Conservation (phyloP, 2,329 filamentous ascomycete species). For the Aspergillus oerlinghausenensis region DNA sequence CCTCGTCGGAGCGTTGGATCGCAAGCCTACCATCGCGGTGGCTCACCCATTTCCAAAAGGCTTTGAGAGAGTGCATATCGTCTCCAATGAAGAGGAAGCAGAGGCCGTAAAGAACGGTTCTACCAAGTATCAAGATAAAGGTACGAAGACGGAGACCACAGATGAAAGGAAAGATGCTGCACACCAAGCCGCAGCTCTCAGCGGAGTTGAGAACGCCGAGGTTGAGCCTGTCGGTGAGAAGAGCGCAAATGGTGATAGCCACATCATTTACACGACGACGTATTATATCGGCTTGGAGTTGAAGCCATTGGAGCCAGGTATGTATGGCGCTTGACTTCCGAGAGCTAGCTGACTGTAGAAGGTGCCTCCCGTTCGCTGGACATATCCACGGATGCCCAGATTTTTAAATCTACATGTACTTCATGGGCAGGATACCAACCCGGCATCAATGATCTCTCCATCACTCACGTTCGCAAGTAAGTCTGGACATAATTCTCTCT, state of each 20-base stretch:
- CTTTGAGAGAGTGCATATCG: constrained; percentile 76
- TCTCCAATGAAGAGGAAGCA: constrained; percentile 57
- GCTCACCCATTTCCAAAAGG: constrained; percentile 92
- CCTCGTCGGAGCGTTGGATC: constrained; percentile 77
- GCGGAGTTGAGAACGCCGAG: constrained; percentile 39
- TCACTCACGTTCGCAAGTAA: constrained; percentile 84
- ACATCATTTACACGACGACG: constrained; percentile 76
- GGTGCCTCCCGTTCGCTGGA: constrained; percentile 48
- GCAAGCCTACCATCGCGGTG: constrained; percentile 71
- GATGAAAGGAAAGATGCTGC: constrained; percentile 49
- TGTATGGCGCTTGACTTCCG: constrained; percentile 26
- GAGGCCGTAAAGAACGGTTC: constrained; percentile 60
- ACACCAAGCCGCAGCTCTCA: constrained; percentile 46
- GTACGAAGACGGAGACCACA: constrained; percentile 48
- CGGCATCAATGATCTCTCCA: constrained; percentile 70
- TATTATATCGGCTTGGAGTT: constrained; percentile 91
- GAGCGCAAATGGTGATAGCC: constrained; percentile 38
- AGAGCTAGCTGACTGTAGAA: constrained; percentile 29
- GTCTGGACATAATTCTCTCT: constrained; percentile 27
- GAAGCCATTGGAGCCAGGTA: constrained; percentile 66
- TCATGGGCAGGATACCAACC: constrained; percentile 70
- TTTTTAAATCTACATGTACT: constrained; percentile 80
- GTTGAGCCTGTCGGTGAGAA: constrained; percentile 30
- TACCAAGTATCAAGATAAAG: constrained; percentile 55
- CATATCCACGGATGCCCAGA: constrained; percentile 69